These are phyloP conservation scores for Boletus sp. DNA, from an alignment of 768 basidiomycete species.

Conservation along the genomic window DNA sequence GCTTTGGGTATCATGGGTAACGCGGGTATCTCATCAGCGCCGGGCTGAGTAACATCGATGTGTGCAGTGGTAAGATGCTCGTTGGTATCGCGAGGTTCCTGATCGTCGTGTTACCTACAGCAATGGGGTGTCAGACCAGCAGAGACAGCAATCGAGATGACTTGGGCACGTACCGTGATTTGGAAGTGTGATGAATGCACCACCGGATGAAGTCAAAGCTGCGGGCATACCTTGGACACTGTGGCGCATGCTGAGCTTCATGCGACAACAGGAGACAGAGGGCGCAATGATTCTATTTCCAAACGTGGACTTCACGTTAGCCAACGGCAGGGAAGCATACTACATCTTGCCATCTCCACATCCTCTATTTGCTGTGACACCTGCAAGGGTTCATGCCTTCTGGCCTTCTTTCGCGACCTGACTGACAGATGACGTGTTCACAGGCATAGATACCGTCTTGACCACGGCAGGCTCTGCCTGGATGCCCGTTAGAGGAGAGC, in stretches of 20 bases:
- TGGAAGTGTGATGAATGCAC: neutral
- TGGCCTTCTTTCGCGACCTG: constrained; percentile 8
- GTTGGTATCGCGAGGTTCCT: neutral
- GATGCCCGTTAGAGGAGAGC: constrained; percentile 8
- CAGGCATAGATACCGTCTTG: constrained; percentile 3
- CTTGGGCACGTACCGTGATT: constrained; percentile 4
- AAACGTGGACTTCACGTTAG: neutral
- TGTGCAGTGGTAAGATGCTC: neutral
- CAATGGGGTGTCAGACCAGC: neutral
- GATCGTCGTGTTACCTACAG: neutral
- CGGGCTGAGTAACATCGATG: constrained; percentile 1
- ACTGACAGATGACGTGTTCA: neutral
- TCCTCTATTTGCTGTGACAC: neutral
- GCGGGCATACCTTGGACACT: neutral
- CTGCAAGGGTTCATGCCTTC: neutral
- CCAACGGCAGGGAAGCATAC: neutral
- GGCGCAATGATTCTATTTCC: neutral
- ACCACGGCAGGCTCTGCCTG: constrained; percentile 6
- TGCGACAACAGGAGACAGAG: neutral
- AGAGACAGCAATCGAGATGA: neutral
- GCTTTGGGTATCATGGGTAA: constrained; percentile 5
- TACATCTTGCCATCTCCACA: constrained; percentile 6
- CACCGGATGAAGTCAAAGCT: neutral
- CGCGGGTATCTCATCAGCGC: constrained; percentile 6
- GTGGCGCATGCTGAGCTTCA: neutral